phyloP scores from a whole-genome alignment of 768 basidiomycete species.

The Hygrophorus pudorinus region DNA sequence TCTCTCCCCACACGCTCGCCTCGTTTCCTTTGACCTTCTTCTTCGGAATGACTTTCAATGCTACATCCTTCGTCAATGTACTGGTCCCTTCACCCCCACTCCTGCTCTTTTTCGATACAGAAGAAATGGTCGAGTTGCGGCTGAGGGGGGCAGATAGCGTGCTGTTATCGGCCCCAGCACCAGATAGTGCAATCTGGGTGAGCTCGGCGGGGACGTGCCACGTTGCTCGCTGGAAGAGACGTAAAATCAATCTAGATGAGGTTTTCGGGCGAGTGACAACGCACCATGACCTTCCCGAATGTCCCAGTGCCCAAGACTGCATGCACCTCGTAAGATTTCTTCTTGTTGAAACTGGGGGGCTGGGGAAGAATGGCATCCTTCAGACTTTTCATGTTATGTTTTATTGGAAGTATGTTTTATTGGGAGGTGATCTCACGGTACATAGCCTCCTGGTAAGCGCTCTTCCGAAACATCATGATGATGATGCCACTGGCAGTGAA shows the following conservation, averaged over 20 bases:
- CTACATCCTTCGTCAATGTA: slow-evolving; percentile 59
- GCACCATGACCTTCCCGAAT: slow-evolving; percentile 84
- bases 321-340: slow-evolving; percentile 69
- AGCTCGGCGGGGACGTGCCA: slow-evolving; percentile 69
- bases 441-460: too few relatives aligned
- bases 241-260: background rate
- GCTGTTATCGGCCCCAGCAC: slow-evolving; percentile 34
- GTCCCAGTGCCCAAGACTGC: slow-evolving; percentile 72
- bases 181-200: slow-evolving; percentile 42
- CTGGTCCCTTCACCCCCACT: slow-evolving; percentile 5
- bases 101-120: slow-evolving; percentile 8
- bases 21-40: slow-evolving; percentile 93
- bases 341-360: slow-evolving; percentile 80
- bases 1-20: slow-evolving; percentile 82
- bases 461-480: too few relatives aligned
- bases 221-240: slow-evolving; percentile 45
- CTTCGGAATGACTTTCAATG: slow-evolving; percentile 87
- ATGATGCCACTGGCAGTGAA: too few relatives aligned
- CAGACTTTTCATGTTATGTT: background rate
- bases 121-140: slow-evolving; percentile 15
- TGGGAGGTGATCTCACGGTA: too few relatives aligned
- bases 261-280: slow-evolving; percentile 7
- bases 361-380: slow-evolving; percentile 62
- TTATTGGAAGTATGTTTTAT: too few relatives aligned
- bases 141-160: slow-evolving; percentile 3